Base-by-base conservation (phyloP, 2,329 filamentous ascomycete genomes). In the Talaromyces verruculosus region DNA sequence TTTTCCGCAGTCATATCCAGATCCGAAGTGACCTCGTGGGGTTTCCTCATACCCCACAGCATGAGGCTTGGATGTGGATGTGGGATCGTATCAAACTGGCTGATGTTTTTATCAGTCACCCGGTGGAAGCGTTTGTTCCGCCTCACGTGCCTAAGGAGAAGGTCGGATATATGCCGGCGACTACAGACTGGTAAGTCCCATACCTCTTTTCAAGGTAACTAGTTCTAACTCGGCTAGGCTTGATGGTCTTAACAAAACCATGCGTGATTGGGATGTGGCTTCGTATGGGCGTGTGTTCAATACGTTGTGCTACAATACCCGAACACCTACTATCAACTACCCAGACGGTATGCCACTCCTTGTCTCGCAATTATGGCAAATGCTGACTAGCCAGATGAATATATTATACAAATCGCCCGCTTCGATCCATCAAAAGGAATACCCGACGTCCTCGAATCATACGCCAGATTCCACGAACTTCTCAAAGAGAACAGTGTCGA, bases 381-480 rank as follows among this genome's bases (percentile, higher is more conserved):
- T 57, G 65, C 51, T 64, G 28, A 64, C 41, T 43, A 17, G 37
- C n/a, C 17, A 81, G 84, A 89, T 69, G 85, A 88, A 73, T 95
- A 93, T 76, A 91, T 95, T 70, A 84, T 90, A 5, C 91, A 95
- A 74, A 87, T 94, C 30, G 90, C 91, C 1, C 89, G 91, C 22
- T 95, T 95, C 74, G 91, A 95, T 70, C 91, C 91, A 0, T 88
- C 91, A 57, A 95, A 94, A 79, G 91, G 91, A 8, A 92, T 94
- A 49, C 87, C 89, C 0, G 89, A 91, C 61, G 89, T 93, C 7
- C 85, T 95, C 65, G 87, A 90, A 68, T 85, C 89, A 0, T 95
- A 93, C 69, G 89, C 88, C 47, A 87, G 90, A 72, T 90, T 94
- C 74, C 86, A 85, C 64, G 81, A 83, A 6, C 85, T 88, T 61